Evolutionary conservation across 2,329 filamentous ascomycete genomes (phyloP).

Genomic region (Fusarium siculi): DNA sequence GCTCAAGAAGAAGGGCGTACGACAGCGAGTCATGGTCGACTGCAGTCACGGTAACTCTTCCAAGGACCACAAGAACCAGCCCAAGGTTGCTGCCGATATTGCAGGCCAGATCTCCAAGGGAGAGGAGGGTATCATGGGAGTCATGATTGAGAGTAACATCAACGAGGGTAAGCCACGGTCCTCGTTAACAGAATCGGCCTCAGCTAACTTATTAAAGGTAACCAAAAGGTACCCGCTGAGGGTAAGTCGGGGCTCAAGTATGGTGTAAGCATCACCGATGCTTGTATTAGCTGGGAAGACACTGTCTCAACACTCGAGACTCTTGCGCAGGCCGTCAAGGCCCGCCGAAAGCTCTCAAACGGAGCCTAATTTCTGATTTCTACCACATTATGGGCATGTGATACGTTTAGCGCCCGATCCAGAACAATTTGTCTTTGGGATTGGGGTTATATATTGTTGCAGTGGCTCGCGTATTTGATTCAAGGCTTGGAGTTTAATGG

Average conservation of each 20-base stretch:
- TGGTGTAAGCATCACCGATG: conserved; percentile 96
- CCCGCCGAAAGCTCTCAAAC: conserved; percentile 54
- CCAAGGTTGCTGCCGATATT: conserved; percentile 84
- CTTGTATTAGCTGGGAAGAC: conserved; percentile 94
- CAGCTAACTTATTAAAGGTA: conserved; percentile 61
- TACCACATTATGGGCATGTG: neutral
- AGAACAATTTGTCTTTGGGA: conserved; percentile 1
- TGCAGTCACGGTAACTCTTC: conserved; percentile 96
- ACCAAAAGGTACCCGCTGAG: conserved; percentile 90
- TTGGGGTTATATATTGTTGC: conserved; percentile 22
- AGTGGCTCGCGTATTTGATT: conserved; percentile 30
- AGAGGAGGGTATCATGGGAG: conserved; percentile 89
- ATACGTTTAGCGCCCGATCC: neutral
- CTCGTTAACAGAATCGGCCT: neutral
- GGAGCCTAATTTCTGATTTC: conserved; percentile 15
- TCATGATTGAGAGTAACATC: conserved; percentile 99
- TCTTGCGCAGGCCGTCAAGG: conserved; percentile 82
- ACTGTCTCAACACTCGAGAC: conserved; percentile 81
- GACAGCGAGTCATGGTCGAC: conserved; percentile 91
- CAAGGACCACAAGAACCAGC: conserved; percentile 98
- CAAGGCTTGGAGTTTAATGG: conserved; percentile 41
- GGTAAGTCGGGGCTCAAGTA: conserved; percentile 88
- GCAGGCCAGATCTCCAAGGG: conserved; percentile 87
- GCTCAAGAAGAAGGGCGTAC: conserved; percentile 77
- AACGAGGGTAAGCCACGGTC: conserved; percentile 75